Evolutionary conservation across 768 basidiomycete genomes (phyloP).

Genomic region (Guyanaporus albipodus): DNA sequence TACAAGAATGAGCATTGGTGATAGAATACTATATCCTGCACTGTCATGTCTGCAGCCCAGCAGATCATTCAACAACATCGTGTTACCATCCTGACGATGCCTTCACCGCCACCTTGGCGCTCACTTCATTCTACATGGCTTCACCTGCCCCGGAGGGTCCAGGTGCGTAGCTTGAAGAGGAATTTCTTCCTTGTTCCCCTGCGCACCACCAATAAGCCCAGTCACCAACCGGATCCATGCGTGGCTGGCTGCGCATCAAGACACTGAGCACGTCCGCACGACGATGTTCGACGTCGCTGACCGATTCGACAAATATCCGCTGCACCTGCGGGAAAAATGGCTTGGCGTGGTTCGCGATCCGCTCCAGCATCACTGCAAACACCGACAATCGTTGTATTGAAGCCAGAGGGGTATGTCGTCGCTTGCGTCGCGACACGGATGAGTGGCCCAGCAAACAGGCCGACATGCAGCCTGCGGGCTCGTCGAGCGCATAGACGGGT

Average conservation of each 20-base stretch:
- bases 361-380: conserved; percentile 77
- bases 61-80: too few relatives aligned
- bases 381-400: conserved; percentile 92
- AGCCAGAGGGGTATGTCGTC: conserved; percentile 84
- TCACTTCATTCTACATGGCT: too few relatives aligned
- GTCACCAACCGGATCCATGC: conserved; percentile 94
- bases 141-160: too few relatives aligned
- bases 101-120: too few relatives aligned
- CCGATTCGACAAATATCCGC: conserved; percentile 92
- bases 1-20: too few relatives aligned
- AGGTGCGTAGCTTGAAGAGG: too few relatives aligned
- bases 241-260: conserved; percentile 85
- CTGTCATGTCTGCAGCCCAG: too few relatives aligned
- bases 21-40: too few relatives aligned
- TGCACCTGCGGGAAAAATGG: conserved; percentile 99
- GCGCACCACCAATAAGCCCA: conserved; percentile 67
- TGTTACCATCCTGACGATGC: too few relatives aligned
- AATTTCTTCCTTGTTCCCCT: conserved; percentile 63
- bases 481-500: conserved; percentile 94
- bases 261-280: conserved; percentile 85
- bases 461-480: conserved; percentile 93
- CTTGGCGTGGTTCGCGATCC: conserved; percentile 85
- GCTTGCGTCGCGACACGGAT: conserved; percentile 93
- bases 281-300: conserved; percentile 72
- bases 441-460: conserved; percentile 92